Conservation (phyloP, 345 rosid genomes). For the Pistacia vera region DNA sequence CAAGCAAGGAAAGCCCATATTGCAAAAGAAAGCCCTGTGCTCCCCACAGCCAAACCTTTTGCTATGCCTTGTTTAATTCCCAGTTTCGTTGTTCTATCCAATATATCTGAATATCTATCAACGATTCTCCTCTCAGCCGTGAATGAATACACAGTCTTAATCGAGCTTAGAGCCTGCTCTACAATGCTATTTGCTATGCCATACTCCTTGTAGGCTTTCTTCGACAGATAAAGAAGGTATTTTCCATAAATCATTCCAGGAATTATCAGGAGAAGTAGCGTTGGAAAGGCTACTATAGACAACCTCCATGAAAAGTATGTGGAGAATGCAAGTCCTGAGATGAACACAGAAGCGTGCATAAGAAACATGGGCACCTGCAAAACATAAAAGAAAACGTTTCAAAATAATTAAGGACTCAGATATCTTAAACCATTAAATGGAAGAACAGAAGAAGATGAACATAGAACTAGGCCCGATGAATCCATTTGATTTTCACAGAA, state of each 20-base stretch:
- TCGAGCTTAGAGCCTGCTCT: slow-evolving; percentile 81
- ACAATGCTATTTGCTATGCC: slow-evolving; percentile 60
- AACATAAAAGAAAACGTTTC: background rate
- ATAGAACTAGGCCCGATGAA: background rate
- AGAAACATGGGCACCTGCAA: slow-evolving; percentile 76
- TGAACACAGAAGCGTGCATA: slow-evolving; percentile 75
- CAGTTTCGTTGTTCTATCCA: slow-evolving; percentile 57
- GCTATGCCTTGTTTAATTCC: slow-evolving; percentile 80
- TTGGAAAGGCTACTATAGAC: slow-evolving; percentile 64
- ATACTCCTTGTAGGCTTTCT: slow-evolving; percentile 54
- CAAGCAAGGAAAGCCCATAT: slow-evolving; percentile 94
- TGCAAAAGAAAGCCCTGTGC: slow-evolving; percentile 74
- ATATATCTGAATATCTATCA: slow-evolving; percentile 55
- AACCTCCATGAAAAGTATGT: slow-evolving; percentile 87
- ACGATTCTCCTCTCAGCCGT: slow-evolving; percentile 68
- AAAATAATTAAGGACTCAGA: background rate
- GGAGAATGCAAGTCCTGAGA: slow-evolving; percentile 75
- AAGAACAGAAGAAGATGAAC: background rate
- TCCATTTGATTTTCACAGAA: background rate
- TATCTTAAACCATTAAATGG: background rate
- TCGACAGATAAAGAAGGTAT: slow-evolving; percentile 64
- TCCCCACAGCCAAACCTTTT: slow-evolving; percentile 85
- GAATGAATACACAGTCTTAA: slow-evolving; percentile 76
- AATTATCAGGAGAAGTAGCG: slow-evolving; percentile 61
- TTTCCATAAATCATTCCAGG: slow-evolving; percentile 85